Conservation (phyloP, 1,284 basidiomycete genomes). For the Cryptococcus depauperatus region DNA sequence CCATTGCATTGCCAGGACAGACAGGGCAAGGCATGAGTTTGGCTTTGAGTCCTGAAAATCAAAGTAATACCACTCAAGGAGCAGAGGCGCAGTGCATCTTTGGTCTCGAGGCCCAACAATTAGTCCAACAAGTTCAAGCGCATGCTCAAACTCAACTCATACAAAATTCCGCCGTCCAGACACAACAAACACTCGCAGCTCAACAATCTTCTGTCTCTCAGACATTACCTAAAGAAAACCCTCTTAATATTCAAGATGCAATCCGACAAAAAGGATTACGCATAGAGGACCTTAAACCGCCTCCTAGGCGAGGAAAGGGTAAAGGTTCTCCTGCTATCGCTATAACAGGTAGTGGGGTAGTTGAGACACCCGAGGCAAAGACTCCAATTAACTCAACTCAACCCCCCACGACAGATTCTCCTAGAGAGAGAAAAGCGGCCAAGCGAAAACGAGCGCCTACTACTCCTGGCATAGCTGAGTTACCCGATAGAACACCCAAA, state of each 20-base stretch:
- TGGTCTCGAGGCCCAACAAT: not conserved
- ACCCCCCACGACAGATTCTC: conserved; percentile 3
- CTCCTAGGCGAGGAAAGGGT: conserved; percentile 29
- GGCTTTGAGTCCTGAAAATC: not conserved
- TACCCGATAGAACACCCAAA: conserved; percentile 10
- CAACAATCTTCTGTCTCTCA: conserved; percentile 2
- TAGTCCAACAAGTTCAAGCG: not conserved
- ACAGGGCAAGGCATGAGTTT: not conserved
- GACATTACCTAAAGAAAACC: conserved; percentile 1
- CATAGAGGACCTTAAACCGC: conserved; percentile 40
- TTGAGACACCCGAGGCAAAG: conserved; percentile 3
- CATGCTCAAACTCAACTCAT: not conserved
- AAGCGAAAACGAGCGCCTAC: conserved; percentile 19
- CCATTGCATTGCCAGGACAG: not conserved
- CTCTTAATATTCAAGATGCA: conserved; percentile 15
- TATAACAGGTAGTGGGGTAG: not conserved
- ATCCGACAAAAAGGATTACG: conserved; percentile 30
- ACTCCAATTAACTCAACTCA: conserved; percentile 19
- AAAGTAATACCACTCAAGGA: not conserved
- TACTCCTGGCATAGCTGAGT: conserved; percentile 4
- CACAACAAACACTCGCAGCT: conserved; percentile 1
- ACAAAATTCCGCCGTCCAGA: not conserved
- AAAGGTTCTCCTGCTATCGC: conserved; percentile 16
- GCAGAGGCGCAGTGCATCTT: not conserved
- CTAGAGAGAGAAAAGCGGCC: conserved; percentile 3